Base-by-base conservation (phyloP, 1,284 basidiomycete genomes). In the Tilletia indica region DNA sequence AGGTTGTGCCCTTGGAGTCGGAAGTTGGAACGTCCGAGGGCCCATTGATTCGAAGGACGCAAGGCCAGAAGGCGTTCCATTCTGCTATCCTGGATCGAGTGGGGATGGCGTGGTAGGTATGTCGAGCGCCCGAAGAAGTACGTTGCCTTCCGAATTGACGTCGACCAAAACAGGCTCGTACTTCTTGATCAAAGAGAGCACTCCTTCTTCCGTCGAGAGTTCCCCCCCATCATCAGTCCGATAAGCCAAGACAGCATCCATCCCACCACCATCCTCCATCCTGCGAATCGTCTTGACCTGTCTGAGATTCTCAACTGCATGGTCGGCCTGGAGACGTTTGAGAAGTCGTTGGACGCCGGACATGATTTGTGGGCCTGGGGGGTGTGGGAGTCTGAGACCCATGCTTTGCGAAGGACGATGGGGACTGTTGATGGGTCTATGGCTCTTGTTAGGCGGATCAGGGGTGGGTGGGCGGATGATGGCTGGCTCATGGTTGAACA, bases 81-180 rank as follows among this genome's bases (percentile, higher is more conserved):
- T 86, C 85, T 0, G 86, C 83, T 3, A 93, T 86, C 21, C 94
- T 91, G 16, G 87, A 87, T 1, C 87, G 87, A 0, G 91, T 93
- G 2, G 91, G 86, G 0, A 94, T 94, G 5, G 87, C 8, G 88
- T 87, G 31, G 87, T 85, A 0, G 96, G 94, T 0, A 97, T 92
- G 0, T 86, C 78, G 1, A 91, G 34, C 61, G 12, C 14, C 34
- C 34, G 61, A 38, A 21, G 61, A 38, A 21, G 6, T 64, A 8
- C 34, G 9, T 42, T 36, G 61, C 61, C 36, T 5, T 25, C 61
- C 14, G 25, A 58, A 25, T 58, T 34, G 6, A 4, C 12, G 6
- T 11, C 34, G 4, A 39, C 12, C 19, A 42, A 39, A 4, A 16
- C 36, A 9, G 34, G 61, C 3, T 39, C 9, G 61, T 64, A 21